These are phyloP conservation scores for Nakazawaea wickerhamii DNA, from an alignment of 805 yeast genomes.

Conservation along the genomic window DNA sequence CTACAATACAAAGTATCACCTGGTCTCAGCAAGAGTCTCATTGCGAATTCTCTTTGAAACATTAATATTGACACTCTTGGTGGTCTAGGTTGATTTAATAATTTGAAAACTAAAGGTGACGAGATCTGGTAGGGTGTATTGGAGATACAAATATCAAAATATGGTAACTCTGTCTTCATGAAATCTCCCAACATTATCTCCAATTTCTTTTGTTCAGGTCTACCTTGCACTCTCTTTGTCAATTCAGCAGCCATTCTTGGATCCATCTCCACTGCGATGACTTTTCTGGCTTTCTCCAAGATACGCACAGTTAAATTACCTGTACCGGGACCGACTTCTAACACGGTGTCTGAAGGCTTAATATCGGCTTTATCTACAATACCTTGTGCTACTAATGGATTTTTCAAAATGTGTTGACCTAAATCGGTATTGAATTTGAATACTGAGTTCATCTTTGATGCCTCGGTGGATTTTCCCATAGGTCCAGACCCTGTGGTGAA, in stretches of 20 bases:
- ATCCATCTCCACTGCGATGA: slow-evolving; percentile 97
- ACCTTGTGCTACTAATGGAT: slow-evolving; percentile 96
- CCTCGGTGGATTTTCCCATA: slow-evolving; percentile 46
- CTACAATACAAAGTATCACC: slow-evolving; percentile 95
- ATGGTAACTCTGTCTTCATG: slow-evolving; percentile 92
- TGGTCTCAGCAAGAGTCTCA: slow-evolving; percentile 89
- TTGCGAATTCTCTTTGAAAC: slow-evolving; percentile 97
- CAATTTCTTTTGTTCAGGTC: slow-evolving; percentile 86
- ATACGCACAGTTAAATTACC: slow-evolving; percentile 95
- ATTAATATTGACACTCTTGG: slow-evolving; percentile 92
- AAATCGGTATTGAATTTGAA: slow-evolving; percentile 95
- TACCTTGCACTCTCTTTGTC: slow-evolving; percentile 95
- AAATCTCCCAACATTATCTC: slow-evolving; percentile 93
- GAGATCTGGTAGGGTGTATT: slow-evolving; percentile 98
- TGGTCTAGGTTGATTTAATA: slow-evolving; percentile 85
- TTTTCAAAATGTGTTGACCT: slow-evolving; percentile 95
- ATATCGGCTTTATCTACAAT: slow-evolving; percentile 95
- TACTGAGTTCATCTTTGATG: slow-evolving; percentile 72
- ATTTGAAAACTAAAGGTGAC: slow-evolving; percentile 90
- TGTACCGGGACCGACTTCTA: slow-evolving; percentile 99
- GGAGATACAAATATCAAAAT: slow-evolving; percentile 92
- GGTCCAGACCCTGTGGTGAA: slow-evolving; percentile 33
- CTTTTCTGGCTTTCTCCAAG: slow-evolving; percentile 86
- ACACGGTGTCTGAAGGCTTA: slow-evolving; percentile 85
- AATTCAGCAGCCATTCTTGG: slow-evolving; percentile 99